Conservation (phyloP, 139 green algal genomes). For the Trebouxia sp. region DNA sequence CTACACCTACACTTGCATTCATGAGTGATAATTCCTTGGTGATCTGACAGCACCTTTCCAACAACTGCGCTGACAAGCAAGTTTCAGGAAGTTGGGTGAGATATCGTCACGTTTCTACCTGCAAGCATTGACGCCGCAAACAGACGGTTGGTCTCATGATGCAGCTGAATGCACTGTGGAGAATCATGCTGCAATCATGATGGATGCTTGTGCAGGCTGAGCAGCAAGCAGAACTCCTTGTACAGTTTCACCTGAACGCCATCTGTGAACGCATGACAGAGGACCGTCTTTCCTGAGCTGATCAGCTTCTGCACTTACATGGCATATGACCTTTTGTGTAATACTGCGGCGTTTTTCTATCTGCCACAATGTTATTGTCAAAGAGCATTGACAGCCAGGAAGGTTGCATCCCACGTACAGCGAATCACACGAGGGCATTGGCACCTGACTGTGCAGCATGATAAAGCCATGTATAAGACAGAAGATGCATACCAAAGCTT, state of each 20-base stretch:
- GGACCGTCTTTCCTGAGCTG: not conserved
- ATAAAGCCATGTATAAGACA: not conserved
- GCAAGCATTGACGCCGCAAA: not conserved
- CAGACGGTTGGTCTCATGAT: too few relatives aligned
- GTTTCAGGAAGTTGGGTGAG: too few relatives aligned
- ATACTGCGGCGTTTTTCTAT: too few relatives aligned
- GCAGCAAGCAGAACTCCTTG: too few relatives aligned
- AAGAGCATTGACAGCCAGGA: too few relatives aligned
- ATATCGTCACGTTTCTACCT: not conserved
- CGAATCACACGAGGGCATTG: not conserved
- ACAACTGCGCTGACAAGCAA: too few relatives aligned
- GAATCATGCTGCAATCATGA: too few relatives aligned
- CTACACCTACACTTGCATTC: constrained; percentile 29
- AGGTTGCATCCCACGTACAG: not conserved
- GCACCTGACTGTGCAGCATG: not conserved
- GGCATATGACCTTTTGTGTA: not conserved
- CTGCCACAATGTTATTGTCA: too few relatives aligned
- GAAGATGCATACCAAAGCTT: not conserved
- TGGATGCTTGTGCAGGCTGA: too few relatives aligned
- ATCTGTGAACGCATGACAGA: not conserved
- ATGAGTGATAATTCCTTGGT: too few relatives aligned
- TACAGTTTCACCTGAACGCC: constrained; percentile 19
- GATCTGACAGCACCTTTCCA: too few relatives aligned
- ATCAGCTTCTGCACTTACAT: not conserved
- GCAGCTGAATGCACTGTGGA: too few relatives aligned